Percentiles rank a stretch among this genome's conserved stretches.
Evolutionary conservation across 805 yeast genomes (phyloP).

Genomic region (Candida saitoana): DNA sequence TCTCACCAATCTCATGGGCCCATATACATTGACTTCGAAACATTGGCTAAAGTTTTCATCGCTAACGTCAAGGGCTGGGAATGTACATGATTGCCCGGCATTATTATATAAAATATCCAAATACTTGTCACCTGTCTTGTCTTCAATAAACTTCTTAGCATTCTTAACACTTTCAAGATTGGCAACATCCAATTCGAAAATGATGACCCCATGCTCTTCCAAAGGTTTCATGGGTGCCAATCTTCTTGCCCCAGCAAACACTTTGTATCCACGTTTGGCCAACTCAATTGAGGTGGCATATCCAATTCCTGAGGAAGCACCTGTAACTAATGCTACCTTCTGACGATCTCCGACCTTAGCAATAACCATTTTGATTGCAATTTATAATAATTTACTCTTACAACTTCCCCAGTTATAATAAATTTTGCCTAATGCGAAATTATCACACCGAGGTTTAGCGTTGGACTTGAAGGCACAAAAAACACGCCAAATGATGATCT

Average conservation of each 20-base stretch:
- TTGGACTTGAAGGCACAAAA: too few relatives aligned
- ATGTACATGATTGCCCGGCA: conserved; percentile 73
- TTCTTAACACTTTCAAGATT: conserved; percentile 42
- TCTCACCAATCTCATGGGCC: conserved; percentile 60
- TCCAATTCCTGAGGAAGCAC: conserved; percentile 58
- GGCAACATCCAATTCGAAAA: conserved; percentile 56
- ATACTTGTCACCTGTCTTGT: conserved; percentile 40
- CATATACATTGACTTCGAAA: conserved; percentile 65
- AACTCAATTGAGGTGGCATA: conserved; percentile 46
- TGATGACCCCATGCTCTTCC: conserved; percentile 41
- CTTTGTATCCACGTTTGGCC: conserved; percentile 50
- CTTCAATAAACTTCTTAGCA: conserved; percentile 40
- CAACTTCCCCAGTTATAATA: too few relatives aligned
- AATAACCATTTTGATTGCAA: too few relatives aligned
- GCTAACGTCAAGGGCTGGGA: conserved; percentile 64
- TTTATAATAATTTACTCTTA: too few relatives aligned
- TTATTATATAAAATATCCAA: conserved; percentile 66
- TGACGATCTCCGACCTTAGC: conserved; percentile 12
- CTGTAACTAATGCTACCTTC: conserved; percentile 52
- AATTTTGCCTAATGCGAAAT: too few relatives aligned
- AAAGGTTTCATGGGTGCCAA: conserved; percentile 55
- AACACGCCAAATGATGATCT: too few relatives aligned
- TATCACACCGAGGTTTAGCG: too few relatives aligned
- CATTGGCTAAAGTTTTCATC: conserved; percentile 50
- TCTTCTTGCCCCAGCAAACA: conserved; percentile 74